Conservation (phyloP, 1,284 basidiomycete genomes). For the Earliella scabrosa region DNA sequence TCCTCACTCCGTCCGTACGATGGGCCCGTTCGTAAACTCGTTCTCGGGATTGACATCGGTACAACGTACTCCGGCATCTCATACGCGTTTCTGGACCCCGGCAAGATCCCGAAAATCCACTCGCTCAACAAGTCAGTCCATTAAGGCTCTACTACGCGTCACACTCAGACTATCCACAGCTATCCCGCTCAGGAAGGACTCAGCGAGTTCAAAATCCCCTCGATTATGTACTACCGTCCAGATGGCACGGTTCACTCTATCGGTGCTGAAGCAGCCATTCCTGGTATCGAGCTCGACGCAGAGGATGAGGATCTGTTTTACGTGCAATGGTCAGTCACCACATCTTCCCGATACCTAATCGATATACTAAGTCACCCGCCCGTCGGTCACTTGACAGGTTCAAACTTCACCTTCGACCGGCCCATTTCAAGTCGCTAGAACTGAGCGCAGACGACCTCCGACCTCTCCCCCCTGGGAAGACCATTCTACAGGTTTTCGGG, state of each 20-base stretch:
- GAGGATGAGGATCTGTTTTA: constrained; percentile 52
- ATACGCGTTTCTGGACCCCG: constrained; percentile 49
- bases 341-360: too few relatives aligned
- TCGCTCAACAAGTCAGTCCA: constrained; percentile 50
- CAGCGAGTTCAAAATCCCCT: constrained; percentile 54
- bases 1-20: constrained; percentile 7
- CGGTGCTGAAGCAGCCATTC: constrained; percentile 56
- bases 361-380: too few relatives aligned
- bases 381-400: too few relatives aligned
- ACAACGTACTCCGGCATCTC: constrained; percentile 57
- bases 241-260: constrained; percentile 48
- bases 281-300: constrained; percentile 44
- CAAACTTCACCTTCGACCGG: constrained; percentile 51
- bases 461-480: constrained; percentile 44
- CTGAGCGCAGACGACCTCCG: neutral
- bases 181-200: constrained; percentile 46
- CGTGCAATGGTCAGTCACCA: constrained; percentile 48
- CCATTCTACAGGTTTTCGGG: constrained; percentile 48
- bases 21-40: constrained; percentile 39
- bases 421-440: constrained; percentile 15
- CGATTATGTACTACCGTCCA: constrained; percentile 57
- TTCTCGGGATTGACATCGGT: constrained; percentile 55
- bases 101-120: constrained; percentile 29
- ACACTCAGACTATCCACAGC: too few relatives aligned
- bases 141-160: too few relatives aligned